phyloP scores from a whole-genome alignment of 2,329 filamentous ascomycete species.

The Xenoacremonium recifei region DNA sequence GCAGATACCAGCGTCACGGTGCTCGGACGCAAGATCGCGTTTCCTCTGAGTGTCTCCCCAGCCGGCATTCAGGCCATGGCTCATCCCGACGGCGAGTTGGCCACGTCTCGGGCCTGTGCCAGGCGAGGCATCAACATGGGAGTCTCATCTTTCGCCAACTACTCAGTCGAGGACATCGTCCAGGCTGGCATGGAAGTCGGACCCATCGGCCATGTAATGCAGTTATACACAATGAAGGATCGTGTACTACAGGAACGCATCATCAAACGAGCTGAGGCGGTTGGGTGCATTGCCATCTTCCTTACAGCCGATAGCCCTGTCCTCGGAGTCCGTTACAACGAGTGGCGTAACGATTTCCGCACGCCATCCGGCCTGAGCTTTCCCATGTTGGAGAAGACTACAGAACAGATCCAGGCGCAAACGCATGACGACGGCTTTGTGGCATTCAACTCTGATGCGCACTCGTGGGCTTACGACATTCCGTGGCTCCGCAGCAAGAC shows the following conservation, averaged over 20 bases:
- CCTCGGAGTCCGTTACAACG: conserved; percentile 5
- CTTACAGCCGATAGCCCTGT: conserved; percentile 7
- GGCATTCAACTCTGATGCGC: conserved; percentile 23
- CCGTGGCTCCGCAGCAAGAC: conserved; percentile 48
- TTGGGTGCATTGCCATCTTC: conserved; percentile 1
- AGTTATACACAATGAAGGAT: conserved; percentile 8
- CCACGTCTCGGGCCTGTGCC: conserved; percentile 43
- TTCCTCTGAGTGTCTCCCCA: conserved; percentile 51
- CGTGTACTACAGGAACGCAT: conserved; percentile 1
- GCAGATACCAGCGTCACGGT: background rate
- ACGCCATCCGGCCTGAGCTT: background rate
- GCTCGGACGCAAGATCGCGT: conserved; percentile 29
- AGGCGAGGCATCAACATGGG: conserved; percentile 43
- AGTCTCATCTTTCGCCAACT: conserved; percentile 39
- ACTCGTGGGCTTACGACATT: conserved; percentile 49
- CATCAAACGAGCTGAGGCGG: conserved; percentile 4
- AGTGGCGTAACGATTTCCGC: conserved; percentile 2
- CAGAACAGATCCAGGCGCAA: background rate
- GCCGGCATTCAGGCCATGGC: conserved; percentile 52
- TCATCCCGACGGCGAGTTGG: conserved; percentile 49
- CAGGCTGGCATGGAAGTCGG: background rate
- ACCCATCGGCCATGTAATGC: background rate
- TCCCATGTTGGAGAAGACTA: conserved; percentile 3
- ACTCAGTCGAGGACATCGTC: conserved; percentile 1
- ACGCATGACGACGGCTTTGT: conserved; percentile 3